Conservation (phyloP, 805 yeast genomes). For the Tetrapisispora arboricola region DNA sequence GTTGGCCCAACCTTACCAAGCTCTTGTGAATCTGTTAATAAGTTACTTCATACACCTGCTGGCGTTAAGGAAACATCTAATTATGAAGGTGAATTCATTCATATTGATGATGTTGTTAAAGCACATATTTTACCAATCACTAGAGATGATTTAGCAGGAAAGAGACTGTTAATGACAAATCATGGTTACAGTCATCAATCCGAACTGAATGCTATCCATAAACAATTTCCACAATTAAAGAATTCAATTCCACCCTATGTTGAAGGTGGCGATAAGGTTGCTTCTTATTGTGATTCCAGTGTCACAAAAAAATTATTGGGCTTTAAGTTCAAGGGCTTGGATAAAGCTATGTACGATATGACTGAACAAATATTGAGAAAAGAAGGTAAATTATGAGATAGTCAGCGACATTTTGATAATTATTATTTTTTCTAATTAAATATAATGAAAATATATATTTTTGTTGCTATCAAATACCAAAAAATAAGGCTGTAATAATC, state of each 20-base stretch:
- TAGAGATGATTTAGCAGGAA: slow-evolving; percentile 25
- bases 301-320: slow-evolving; percentile 1
- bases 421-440: no score
- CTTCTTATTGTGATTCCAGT: background rate
- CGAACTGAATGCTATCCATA: slow-evolving; percentile 25
- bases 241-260: slow-evolving; percentile 32
- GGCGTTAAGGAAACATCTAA: slow-evolving; percentile 14
- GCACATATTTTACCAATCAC: slow-evolving; percentile 45
- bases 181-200: slow-evolving; percentile 21
- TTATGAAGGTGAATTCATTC: slow-evolving; percentile 29
- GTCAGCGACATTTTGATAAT: no score
- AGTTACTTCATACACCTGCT: slow-evolving; percentile 20
- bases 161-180: slow-evolving; percentile 26
- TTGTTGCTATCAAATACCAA: no score
- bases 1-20: slow-evolving; percentile 34
- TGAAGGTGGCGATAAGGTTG: slow-evolving; percentile 1
- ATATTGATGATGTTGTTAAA: slow-evolving; percentile 53
- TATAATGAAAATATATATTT: no score
- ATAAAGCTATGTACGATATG: slow-evolving; percentile 8
- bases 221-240: slow-evolving; percentile 34
- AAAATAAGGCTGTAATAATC: no score
- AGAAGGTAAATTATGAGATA: background rate
- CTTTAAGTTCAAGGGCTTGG: slow-evolving; percentile 7
- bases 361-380: slow-evolving; percentile 4
- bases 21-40: slow-evolving; percentile 32